These are phyloP conservation scores for Wickerhamiella azyma DNA, from an alignment of 805 yeast species.

Conservation along the genomic window DNA sequence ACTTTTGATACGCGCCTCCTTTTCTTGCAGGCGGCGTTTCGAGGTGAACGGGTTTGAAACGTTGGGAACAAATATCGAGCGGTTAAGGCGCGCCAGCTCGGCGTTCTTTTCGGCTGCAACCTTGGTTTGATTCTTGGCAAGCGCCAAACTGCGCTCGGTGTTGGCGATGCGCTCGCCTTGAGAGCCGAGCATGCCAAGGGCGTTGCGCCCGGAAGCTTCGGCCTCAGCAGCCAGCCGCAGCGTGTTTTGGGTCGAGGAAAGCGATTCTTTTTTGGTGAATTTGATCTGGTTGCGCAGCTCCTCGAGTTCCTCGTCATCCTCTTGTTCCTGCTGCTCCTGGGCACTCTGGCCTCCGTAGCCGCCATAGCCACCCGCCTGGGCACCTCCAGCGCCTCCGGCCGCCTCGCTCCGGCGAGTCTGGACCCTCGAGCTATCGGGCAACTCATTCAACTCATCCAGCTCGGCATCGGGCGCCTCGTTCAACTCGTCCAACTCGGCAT, in stretches of 20 bases:
- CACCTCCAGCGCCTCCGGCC: no score
- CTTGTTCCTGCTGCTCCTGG: constrained; percentile 8
- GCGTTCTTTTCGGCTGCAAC: constrained; percentile 72
- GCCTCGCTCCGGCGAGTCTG: background rate
- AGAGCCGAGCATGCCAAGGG: constrained; percentile 85
- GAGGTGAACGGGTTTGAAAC: constrained; percentile 82
- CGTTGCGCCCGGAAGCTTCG: constrained; percentile 60
- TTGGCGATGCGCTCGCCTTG: constrained; percentile 76
- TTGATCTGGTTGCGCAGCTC: constrained; percentile 69
- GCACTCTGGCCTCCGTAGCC: constrained; percentile 4
- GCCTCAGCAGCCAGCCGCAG: constrained; percentile 59
- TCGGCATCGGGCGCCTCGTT: constrained; percentile 3
- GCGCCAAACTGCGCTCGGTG: constrained; percentile 61
- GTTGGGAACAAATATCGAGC: constrained; percentile 69
- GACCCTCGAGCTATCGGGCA: background rate
- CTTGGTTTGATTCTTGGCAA: constrained; percentile 68
- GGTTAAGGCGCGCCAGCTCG: constrained; percentile 63
- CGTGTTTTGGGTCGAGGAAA: constrained; percentile 74
- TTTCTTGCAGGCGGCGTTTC: constrained; percentile 55
- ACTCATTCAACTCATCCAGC: constrained; percentile 6
- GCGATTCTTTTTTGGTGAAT: constrained; percentile 75
- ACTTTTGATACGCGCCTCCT: constrained; percentile 53
- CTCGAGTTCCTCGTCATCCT: constrained; percentile 79
- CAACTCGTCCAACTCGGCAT: constrained; percentile 10
- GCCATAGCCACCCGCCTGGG: constrained; percentile 1